Percentiles rank a stretch among this genome's conserved stretches.
Conservation (phyloP, 306 rosid species). For the Vigna radiata region DNA sequence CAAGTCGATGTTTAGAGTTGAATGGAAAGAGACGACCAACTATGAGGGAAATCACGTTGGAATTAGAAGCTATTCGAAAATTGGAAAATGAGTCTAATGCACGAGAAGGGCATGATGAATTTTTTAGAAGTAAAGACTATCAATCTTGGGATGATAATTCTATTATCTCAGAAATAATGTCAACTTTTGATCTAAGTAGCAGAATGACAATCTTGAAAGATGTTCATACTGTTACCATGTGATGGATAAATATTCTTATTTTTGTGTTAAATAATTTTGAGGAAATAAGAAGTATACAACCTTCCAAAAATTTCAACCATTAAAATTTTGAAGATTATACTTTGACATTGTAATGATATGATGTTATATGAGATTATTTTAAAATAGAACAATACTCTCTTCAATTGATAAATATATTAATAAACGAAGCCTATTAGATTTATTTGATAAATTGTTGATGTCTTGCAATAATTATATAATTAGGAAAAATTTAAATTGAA, state of each 20-base stretch:
- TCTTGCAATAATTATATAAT: too few relatives aligned
- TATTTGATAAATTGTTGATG: too few relatives aligned
- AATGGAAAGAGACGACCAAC: slow-evolving; percentile 7
- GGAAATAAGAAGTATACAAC: not conserved
- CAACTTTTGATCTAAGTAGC: not conserved
- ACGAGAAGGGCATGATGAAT: not conserved
- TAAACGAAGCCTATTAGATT: too few relatives aligned
- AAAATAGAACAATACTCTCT: too few relatives aligned
- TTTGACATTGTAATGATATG: too few relatives aligned
- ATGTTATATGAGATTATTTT: too few relatives aligned
- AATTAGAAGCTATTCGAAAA: not conserved
- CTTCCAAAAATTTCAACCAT: not conserved
- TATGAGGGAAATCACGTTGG: slow-evolving; percentile 8
- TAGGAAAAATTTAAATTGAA: too few relatives aligned
- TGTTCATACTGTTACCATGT: not conserved
- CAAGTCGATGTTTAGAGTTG: slow-evolving; percentile 4
- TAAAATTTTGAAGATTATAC: too few relatives aligned
- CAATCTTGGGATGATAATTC: not conserved
- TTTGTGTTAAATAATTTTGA: not conserved
- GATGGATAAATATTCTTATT: not conserved
- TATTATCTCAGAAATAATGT: too few relatives aligned
- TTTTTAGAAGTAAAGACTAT: not conserved
- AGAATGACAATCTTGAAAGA: not conserved
- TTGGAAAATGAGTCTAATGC: not conserved
- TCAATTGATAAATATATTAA: too few relatives aligned